Evolutionary conservation across 2,329 filamentous ascomycete genomes (phyloP), one percentile per base, ranked within the genome.

Genomic region (Cryphonectria parasitica): DNA sequence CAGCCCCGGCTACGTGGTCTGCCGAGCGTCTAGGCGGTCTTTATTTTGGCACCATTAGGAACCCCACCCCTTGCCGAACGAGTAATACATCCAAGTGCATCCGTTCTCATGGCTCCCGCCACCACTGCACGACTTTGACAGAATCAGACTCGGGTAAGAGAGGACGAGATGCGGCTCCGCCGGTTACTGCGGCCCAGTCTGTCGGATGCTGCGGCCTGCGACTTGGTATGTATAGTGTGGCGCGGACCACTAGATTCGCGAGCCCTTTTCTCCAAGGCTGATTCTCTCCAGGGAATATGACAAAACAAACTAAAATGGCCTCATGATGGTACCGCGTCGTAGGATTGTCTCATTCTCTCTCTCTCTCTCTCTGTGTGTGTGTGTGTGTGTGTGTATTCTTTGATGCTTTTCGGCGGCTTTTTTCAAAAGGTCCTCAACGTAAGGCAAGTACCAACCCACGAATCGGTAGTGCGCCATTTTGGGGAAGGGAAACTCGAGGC

Each of bases 1-100:
- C 25, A 19, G 13, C 56, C 56, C 56, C 56, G 56, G 56, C 56
- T 31, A 22, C 31, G 11, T 60, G 11, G 56, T 19, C 56, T 34
- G 56, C 56, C 56, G 56, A 60, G 56, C 3, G 58, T n/a, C 58
- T 61, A 61, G 34, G n/a, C 34, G 31, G 17, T 36, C n/a, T 49
- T 22, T 22, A 34, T 19, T 11, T 28, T 2, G 54, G 54, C 28
- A 25, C 54, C 5, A 31, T 7, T 17, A 28, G 52, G n/a, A 31
- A 58, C 54, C 13, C n/a, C 28, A 19, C 28, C 11, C 11, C 36
- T 39, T 13, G 36, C 10, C 36, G 10, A 39, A 39, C 8, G 13
- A 39, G 36, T 3, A 34, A 39, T 39, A 56, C 52, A 11, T 56
- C 13, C 54, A 28, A 31, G 25, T 31, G 28, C 15, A n/a, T 10